Base-by-base conservation (phyloP, 495 filamentous ascomycete species). In the Penicillium ucsense region DNA sequence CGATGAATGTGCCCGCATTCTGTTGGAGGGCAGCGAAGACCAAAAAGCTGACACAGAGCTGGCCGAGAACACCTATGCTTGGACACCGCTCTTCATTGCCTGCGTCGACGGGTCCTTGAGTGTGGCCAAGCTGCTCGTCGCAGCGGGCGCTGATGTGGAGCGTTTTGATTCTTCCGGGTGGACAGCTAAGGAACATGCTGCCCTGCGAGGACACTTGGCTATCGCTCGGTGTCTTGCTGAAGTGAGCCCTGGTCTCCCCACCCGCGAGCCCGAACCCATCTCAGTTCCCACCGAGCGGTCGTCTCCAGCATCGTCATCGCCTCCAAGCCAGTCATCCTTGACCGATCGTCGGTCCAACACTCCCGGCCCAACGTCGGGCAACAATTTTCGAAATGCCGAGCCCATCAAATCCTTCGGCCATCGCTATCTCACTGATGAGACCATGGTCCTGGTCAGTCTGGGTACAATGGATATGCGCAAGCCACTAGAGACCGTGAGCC, bases 351-450 rank as follows among this genome's bases (percentile, higher is more conserved):
- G 64, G 38, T 80, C 79, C 4, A 75, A 77, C 54, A 59, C 53
- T 4, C 55, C 58, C 2, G 52, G 42, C 7, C 71, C 67, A 40
- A 54, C 65, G 34, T 52, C 56, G 7, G 72, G 65, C 43, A 67
- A 53, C 54, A 57, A 61, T 55, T 31, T 53, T 29, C 70, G 78
- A 40, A 61, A 66, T 8, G 60, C 79, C 28, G 87, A 94, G 41
- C 83, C 88, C 38, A 78, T 96, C 50, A 97, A 97, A 64, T 85
- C 89, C 20, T 98, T 95, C 69, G 92, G 92, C 47, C 92, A 97
- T 70, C 78, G 91, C 41, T 98, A 96, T 68, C 83, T 98, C 45
- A 92, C 80, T 35, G 81, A 90, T 41, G 83, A 91, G 54, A 83
- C 84, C 49, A 84, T 97, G 75, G 79, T 98, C 39, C 76, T 96